Base-by-base conservation (phyloP, 257 asterid species). In the Solanum etuberosum region DNA sequence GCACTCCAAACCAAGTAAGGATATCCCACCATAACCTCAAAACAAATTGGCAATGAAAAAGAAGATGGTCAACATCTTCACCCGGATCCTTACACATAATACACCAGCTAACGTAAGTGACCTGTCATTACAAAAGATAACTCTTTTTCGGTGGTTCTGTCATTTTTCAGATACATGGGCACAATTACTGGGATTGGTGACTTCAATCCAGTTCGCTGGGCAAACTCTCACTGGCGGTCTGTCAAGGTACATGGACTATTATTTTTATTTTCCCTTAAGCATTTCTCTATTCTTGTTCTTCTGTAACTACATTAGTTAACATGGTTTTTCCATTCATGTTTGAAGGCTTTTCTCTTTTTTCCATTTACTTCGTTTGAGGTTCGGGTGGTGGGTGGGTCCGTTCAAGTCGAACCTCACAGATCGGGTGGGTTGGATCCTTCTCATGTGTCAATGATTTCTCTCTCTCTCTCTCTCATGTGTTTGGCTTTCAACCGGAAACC, bases 141-240 rank as follows among this genome's bases (percentile, higher is more conserved):
- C 76, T 80, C 72, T 70, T 38, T 86, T 87, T 78, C 87, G 82
- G 65, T 89, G 83, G 76, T 76, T 70, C 46, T 86, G 87, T 74
- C 72, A 35, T 63, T 68, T 65, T 87, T 87, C 93, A 96, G 99
- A 89, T 96, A 96, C 89, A 96, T 96, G 99, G 99, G 99, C 25
- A 96, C 99, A 6, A 93, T 96, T 84, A 96, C 99, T 84, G 99
- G 98, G 59, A 94, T 96, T 84, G 95, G 98, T 35, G 99, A 95
- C 92, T 90, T 94, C 72, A 98, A 96, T 90, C 91, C 96, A 68
- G 98, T 92, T 88, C 98, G 99, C 86, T 96, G 99, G 99, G 90
- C 93, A 37, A 96, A 95, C 86, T 96, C 99, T 87, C 98, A 96
- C 90, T 96, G 99, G 99, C 95, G 98, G 65, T 96, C 99, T 78